Percentiles rank a stretch among this genome's conserved stretches.
Evolutionary conservation across 139 green algal species (phyloP).

Genomic region (Volvox reticuliferus): DNA sequence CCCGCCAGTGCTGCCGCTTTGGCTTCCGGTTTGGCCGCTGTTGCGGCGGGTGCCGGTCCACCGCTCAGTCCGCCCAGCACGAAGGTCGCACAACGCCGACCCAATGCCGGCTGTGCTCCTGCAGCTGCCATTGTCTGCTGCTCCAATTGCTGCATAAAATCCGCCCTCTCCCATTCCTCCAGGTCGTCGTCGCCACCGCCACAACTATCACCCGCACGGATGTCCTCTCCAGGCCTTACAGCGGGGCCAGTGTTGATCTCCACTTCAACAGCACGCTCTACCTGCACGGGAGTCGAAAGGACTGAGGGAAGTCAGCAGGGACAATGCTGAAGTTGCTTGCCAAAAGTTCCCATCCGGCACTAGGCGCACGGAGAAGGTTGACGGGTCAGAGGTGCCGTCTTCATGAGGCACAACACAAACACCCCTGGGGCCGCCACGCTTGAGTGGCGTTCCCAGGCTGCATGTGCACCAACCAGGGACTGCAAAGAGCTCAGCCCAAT

Average conservation of each 20-base stretch:
- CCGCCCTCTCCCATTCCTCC: constrained; percentile 34
- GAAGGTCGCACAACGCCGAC: neutral
- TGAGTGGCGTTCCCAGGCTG: too few relatives aligned
- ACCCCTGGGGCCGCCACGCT: too few relatives aligned
- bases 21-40: neutral
- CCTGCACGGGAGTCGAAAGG: constrained; percentile 44
- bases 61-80: neutral
- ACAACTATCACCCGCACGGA: too few relatives aligned
- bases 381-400: too few relatives aligned
- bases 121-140: neutral
- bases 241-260: constrained; percentile 79
- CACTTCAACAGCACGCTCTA: constrained; percentile 72
- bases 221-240: neutral
- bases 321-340: too few relatives aligned
- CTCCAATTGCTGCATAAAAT: constrained; percentile 16
- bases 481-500: too few relatives aligned
- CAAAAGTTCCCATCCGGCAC: too few relatives aligned
- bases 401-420: too few relatives aligned
- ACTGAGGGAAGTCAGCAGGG: too few relatives aligned
- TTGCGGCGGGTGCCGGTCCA: neutral
- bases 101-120: neutral
- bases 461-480: too few relatives aligned
- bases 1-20: neutral
- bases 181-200: constrained; percentile 1
- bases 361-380: too few relatives aligned